phyloP scores from a whole-genome alignment of 257 asterid genomes.

The Vinca minor region DNA sequence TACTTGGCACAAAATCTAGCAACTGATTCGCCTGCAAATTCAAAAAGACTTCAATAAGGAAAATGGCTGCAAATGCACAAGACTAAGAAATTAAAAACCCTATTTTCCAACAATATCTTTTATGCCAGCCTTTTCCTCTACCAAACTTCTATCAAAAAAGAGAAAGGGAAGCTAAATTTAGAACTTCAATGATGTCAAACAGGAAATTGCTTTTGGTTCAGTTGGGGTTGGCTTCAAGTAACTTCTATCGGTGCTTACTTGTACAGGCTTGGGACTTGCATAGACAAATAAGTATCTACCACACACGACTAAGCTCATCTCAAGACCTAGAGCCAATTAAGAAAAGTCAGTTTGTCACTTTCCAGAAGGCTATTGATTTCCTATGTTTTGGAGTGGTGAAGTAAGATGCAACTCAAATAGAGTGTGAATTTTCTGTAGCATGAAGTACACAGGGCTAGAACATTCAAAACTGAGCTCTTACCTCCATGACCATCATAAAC shows the following conservation, averaged over 20 bases:
- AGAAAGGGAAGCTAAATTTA: background rate
- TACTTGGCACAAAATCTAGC: conserved; percentile 89
- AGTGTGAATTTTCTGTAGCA: background rate
- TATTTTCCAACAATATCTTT: background rate
- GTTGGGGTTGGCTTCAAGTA: background rate
- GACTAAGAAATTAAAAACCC: background rate
- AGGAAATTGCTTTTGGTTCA: background rate
- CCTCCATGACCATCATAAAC: conserved; percentile 99
- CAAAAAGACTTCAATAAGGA: conserved; percentile 10
- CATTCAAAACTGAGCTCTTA: conserved; percentile 19
- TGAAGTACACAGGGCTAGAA: background rate
- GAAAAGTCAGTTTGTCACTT: background rate
- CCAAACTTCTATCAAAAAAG: background rate
- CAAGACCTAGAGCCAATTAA: background rate
- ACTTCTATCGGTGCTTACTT: too few species aligned
- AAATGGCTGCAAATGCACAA: conserved; percentile 4
- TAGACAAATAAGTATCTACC: background rate
- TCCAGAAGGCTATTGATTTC: too few species aligned
- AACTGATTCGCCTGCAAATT: conserved; percentile 64
- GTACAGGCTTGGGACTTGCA: too few species aligned
- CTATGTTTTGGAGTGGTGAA: background rate
- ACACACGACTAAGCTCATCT: background rate
- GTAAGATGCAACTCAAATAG: background rate
- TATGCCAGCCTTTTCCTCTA: background rate
- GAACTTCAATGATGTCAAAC: too few species aligned